Conservation (phyloP, 306 rosid genomes). For the Echinosophora koreensis region DNA sequence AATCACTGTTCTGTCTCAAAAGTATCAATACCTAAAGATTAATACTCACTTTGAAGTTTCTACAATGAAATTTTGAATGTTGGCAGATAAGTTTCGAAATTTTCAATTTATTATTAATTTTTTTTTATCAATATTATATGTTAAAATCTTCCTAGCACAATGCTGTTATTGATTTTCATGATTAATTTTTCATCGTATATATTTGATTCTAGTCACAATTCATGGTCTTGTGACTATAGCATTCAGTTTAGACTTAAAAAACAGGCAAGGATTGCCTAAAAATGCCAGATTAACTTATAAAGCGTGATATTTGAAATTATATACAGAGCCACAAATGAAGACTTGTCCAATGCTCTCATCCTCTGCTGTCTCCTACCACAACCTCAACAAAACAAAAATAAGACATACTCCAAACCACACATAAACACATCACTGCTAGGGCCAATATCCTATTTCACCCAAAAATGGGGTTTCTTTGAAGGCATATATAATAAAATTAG, state of each 20-base stretch:
- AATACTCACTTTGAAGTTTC: no score
- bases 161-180: no score
- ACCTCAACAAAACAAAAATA: conserved; percentile 47
- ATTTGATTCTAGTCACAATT: neutral
- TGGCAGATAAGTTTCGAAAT: no score
- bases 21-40: no score
- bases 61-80: no score
- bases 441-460: conserved; percentile 49
- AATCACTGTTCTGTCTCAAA: no score
- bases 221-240: neutral
- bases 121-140: no score
- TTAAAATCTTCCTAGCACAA: no score
- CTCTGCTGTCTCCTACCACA: conserved; percentile 42
- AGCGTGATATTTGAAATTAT: conserved; percentile 53
- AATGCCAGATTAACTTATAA: conserved; percentile 39
- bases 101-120: no score
- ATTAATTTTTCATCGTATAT: no score
- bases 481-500: conserved; percentile 10
- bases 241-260: neutral
- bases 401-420: conserved; percentile 49
- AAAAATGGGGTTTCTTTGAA: conserved; percentile 43
- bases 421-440: conserved; percentile 42
- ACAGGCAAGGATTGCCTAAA: neutral
- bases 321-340: conserved; percentile 63
- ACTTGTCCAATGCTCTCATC: conserved; percentile 43